Percentiles rank a stretch among this genome's conserved stretches.
Evolutionary conservation across 2,329 filamentous ascomycete genomes (phyloP).

Genomic region (Magnaporthiopsis rhizophila): DNA sequence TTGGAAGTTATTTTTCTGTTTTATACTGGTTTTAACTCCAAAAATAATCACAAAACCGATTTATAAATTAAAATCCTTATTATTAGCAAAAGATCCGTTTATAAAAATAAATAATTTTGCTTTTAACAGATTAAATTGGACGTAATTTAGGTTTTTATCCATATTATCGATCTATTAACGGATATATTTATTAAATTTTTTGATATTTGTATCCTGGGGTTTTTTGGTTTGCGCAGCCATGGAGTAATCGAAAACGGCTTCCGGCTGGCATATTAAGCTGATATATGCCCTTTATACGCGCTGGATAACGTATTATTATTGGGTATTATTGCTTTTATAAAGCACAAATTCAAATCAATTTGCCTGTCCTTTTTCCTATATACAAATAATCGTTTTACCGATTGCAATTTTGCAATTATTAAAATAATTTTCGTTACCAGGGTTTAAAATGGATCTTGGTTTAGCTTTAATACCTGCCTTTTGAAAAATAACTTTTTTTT

Average conservation of each 20-base stretch:
- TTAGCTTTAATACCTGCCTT: no score
- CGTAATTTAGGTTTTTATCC: not conserved
- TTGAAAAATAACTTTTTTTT: no score
- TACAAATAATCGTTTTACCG: no score
- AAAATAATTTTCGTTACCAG: no score
- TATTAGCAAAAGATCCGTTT: not conserved
- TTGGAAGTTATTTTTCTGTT: no score
- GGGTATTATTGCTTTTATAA: not conserved
- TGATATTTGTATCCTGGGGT: not conserved
- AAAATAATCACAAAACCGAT: no score
- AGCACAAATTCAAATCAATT: not conserved
- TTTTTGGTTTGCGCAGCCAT: not conserved
- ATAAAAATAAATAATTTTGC: not conserved
- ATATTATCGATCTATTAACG: not conserved
- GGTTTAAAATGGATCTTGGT: no score
- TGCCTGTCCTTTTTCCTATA: not conserved
- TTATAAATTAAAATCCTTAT: not conserved
- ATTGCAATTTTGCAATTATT: no score
- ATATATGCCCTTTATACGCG: not conserved
- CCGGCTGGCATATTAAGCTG: not conserved
- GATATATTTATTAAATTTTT: not conserved
- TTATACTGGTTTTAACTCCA: no score
- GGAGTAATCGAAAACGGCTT: not conserved
- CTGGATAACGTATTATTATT: not conserved
- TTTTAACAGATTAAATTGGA: not conserved